Base-by-base conservation (phyloP, 441 rosid genomes). In the Brassica hybrid region DNA sequence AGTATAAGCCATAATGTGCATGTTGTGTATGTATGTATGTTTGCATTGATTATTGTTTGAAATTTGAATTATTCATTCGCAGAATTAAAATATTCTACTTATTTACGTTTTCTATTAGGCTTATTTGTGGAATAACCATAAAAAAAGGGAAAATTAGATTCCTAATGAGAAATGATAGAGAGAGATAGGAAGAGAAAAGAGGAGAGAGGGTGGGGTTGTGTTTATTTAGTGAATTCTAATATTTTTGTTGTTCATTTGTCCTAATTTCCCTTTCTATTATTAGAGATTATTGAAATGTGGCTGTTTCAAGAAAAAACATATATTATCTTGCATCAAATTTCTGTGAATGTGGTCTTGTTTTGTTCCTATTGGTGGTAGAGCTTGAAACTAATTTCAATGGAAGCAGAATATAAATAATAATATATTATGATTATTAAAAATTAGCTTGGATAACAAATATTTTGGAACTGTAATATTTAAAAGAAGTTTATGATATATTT, bases 31-130 rank as follows among this genome's bases (percentile, higher is more conserved):
- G 69, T 61, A 45, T 45, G 52, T 45, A 13, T 45, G 52, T 45
- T 68, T 76, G 48, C 68, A 58, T 65, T 72, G 19, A 14, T 66
- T 65, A 65, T 45, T 72, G 68, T 72, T 77, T 72, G 45, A 66
- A 45, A 43, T 48, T 45, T 19, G 1, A 65, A 59, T 18, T 6
- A 43, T 77, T n/a, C n/a, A n/a, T n/a, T n/a, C n/a, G n/a, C n/a
- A n/a, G n/a, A n/a, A n/a, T n/a, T n/a, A n/a, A n/a, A n/a, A n/a
- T n/a, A n/a, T n/a, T 30, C 34, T 30, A 30, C 34, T 30, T 30
- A 30, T 30, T 0, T 30, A 30, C 34, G 34, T 30, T 30, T 30
- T 30, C 1, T 25, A 25, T 25, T 25, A 25, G 27, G 27, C 27
- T 25, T 25, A 25, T 25, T 25, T 25, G 27, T 25, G 27, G 27